Base-by-base conservation (phyloP, 2,329 filamentous ascomycete genomes). In the Epichloe elymi region DNA sequence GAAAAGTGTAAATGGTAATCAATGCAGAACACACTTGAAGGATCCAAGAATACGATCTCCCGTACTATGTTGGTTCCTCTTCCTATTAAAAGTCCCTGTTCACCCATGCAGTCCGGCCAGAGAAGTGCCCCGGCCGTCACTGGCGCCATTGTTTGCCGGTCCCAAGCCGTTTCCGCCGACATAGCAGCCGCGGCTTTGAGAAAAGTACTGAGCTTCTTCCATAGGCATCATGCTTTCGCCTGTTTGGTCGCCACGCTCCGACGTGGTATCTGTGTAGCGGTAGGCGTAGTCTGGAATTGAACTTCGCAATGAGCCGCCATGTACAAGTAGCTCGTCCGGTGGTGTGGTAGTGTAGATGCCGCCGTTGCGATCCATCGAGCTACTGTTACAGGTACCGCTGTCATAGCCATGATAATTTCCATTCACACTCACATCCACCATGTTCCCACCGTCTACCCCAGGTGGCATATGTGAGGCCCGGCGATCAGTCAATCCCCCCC, bases 251-350 rank as follows among this genome's bases (percentile, higher is more conserved):
- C 40, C 42, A 15, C 52, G 52, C 14, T 52, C 49, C 8, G 46
- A 10, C 7, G 46, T n/a, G 33, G 51, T 61, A 46, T 64, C 63
- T 3, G 56, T 57, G 53, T 65, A 66, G 48, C 63, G 60, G 57
- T 66, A 66, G 20, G 59, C 53, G 52, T 64, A 59, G 35, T 63
- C 46, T 47, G 58, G 39, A 42, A 54, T 50, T 50, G 55, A 46
- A 55, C 58, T 36, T 42, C 49, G 55, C 44, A 30, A 53, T 35
- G 39, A 56, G 53, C 17, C 50, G 54, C 51, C 54, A 53, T 52
- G 53, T 46, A 48, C 51, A 53, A 53, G 55, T 57, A 48, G 53
- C 40, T 55, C 45, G 36, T 52, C 42, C 7, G 51, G 26, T 2
- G 52, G 33, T 10, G 48, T 20, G 3, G 53, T 56, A 5, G 56